Conservation (phyloP, 148 eudicot species). For the Diospyros kaki region DNA sequence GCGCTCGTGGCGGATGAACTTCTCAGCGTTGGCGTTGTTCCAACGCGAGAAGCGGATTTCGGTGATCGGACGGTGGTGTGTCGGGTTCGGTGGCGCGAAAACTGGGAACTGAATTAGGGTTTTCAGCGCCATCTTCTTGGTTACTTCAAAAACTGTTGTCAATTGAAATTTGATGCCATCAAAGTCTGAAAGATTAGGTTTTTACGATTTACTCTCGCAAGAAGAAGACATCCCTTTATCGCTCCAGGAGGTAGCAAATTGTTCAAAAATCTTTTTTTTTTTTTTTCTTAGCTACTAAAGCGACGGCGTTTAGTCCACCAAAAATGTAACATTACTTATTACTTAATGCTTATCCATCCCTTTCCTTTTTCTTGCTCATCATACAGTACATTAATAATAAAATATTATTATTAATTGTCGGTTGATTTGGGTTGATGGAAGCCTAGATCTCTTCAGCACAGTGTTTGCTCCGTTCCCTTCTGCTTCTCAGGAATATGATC, state of each 20-base stretch:
- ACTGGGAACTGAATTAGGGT: slow-evolving; percentile 43
- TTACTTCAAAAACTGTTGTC: not conserved
- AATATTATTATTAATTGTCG: not conserved
- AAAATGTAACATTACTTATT: too few relatives aligned
- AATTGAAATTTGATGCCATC: not conserved
- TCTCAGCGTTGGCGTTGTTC: slow-evolving; percentile 86
- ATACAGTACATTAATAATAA: not conserved
- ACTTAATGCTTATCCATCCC: too few relatives aligned
- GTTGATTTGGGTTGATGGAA: not conserved
- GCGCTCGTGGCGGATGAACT: slow-evolving; percentile 44
- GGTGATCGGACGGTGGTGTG: slow-evolving; percentile 38
- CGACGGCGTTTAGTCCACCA: not conserved
- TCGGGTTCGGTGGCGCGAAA: slow-evolving; percentile 45
- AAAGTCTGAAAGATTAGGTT: not conserved
- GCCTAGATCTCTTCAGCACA: not conserved
- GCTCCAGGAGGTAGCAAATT: not conserved
- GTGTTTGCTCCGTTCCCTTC: not conserved
- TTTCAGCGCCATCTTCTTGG: slow-evolving; percentile 38
- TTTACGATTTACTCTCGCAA: not conserved
- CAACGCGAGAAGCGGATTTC: slow-evolving; percentile 81
- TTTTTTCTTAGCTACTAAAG: too few relatives aligned
- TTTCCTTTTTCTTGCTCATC: too few relatives aligned
- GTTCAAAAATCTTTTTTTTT: not conserved
- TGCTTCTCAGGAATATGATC: slow-evolving; percentile 13
- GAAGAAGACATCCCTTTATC: not conserved